Evolutionary conservation across 805 yeast genomes (phyloP).

Genomic region (Vanderwaltozyma tropicalis): DNA sequence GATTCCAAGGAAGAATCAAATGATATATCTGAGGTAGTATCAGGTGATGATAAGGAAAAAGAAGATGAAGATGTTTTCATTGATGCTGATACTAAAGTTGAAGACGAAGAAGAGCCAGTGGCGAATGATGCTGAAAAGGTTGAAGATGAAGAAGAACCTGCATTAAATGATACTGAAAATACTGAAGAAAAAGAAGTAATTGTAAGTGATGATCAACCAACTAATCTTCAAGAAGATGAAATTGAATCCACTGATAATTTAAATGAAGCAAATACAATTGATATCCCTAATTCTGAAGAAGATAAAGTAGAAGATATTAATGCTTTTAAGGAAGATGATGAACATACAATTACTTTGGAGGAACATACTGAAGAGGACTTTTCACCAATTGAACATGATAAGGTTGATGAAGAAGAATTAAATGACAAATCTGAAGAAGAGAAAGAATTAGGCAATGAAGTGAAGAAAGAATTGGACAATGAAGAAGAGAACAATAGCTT

Average conservation of each 20-base stretch:
- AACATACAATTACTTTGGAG: too few relatives aligned
- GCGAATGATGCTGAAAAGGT: background rate
- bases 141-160: background rate
- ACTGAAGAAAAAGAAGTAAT: background rate
- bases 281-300: background rate
- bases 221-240: background rate
- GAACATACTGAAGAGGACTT: background rate
- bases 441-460: too few relatives aligned
- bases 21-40: too few relatives aligned
- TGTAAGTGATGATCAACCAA: too few relatives aligned
- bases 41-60: too few relatives aligned
- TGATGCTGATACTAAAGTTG: too few relatives aligned
- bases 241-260: background rate
- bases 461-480: too few relatives aligned
- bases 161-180: background rate
- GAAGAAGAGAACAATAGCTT: too few relatives aligned
- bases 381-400: background rate
- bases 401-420: too few relatives aligned
- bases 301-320: background rate
- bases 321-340: background rate
- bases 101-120: background rate
- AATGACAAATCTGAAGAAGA: too few relatives aligned
- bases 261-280: background rate
- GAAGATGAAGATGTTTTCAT: too few relatives aligned
- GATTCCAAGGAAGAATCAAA: background rate